phyloP scores from a whole-genome alignment of 345 rosid genomes.

The Ceriops tagal region DNA sequence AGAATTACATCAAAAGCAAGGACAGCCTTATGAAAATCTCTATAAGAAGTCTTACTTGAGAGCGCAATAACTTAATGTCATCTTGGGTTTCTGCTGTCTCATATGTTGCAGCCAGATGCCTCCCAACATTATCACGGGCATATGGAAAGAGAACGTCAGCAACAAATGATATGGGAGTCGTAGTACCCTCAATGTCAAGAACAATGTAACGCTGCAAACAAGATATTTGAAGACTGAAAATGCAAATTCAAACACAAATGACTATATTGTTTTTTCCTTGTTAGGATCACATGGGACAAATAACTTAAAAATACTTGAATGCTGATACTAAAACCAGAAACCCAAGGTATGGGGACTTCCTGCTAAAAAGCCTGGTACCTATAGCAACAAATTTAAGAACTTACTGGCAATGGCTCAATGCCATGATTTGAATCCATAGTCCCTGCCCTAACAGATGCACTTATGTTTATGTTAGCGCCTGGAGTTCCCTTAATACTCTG shows the following conservation, averaged over 20 bases:
- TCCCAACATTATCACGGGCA: slow-evolving; percentile 82
- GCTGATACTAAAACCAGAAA: not conserved
- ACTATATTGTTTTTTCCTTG: not conserved
- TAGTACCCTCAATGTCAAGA: slow-evolving; percentile 97
- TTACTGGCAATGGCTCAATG: slow-evolving; percentile 45
- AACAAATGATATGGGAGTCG: slow-evolving; percentile 93
- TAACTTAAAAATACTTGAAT: no score
- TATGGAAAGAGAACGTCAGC: slow-evolving; percentile 87
- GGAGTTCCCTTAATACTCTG: slow-evolving; percentile 37
- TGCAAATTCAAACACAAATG: not conserved
- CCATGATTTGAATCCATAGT: slow-evolving; percentile 40
- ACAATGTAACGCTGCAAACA: slow-evolving; percentile 71
- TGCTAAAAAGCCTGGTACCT: not conserved
- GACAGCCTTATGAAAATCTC: not conserved
- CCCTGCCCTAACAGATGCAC: slow-evolving; percentile 32
- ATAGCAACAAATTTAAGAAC: slow-evolving; percentile 7
- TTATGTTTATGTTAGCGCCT: slow-evolving; percentile 23
- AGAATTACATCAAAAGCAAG: not conserved
- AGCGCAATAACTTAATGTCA: slow-evolving; percentile 64
- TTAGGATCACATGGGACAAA: no score
- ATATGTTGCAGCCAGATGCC: slow-evolving; percentile 66
- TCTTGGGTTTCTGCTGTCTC: slow-evolving; percentile 73
- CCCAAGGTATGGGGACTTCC: not conserved
- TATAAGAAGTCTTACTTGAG: slow-evolving; percentile 53
- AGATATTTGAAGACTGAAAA: slow-evolving; percentile 17